Evolutionary conservation across 2,329 filamentous ascomycete species (phyloP), one percentile per base, ranked within the genome.

Genomic region (Cytospora mali): DNA sequence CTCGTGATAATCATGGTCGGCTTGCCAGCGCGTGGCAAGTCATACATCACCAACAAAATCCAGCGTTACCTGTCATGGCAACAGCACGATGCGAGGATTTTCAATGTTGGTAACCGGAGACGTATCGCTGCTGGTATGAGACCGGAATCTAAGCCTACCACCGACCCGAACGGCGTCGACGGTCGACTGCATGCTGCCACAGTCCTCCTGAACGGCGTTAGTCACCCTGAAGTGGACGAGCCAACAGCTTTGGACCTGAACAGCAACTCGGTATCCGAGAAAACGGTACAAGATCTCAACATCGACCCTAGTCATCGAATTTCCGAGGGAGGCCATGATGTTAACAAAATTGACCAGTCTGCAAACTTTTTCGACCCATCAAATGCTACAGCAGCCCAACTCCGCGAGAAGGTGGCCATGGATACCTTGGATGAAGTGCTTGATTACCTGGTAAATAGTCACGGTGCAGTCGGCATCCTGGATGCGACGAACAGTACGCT

Each of bases 1-100:
- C 82, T 99, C 66, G 92, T 98, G 73, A 96, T 99, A 71, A 88
- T 99, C 74, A 99, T 99, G 95, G 95, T 99, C 65, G 95, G 95
- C 67, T 80, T 99, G 70, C 95, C 95, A 3, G 95, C 95, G 11
- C 84, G 95, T 71, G 95, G 95, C 73, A 99, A 99, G 79, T 97
- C 93, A 61, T 99, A 99, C 77, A 96, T 99, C 71, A 98, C 95
- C 66, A 98, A 98, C 81, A 99, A 99, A 79, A 85, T 99, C 66
- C 91, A 95, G 64, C 86, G 95, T 66, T 99, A 98, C 74, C 80
- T 99, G 56, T 94, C 96, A 55, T 99, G 95, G 95, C 88, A 97
- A 71, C 95, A 99, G 73, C 94, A 99, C 76, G 92, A 97, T 71
- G 95, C 93, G 14, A 86, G 84, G 68, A 97, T 99, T 69, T 99